A percentile compares a stretch with the other conserved stretches of the same genome.
These are phyloP conservation scores for Lindgomyces ingoldianus DNA, from an alignment of 495 filamentous ascomycete species.

Conservation along the genomic window DNA sequence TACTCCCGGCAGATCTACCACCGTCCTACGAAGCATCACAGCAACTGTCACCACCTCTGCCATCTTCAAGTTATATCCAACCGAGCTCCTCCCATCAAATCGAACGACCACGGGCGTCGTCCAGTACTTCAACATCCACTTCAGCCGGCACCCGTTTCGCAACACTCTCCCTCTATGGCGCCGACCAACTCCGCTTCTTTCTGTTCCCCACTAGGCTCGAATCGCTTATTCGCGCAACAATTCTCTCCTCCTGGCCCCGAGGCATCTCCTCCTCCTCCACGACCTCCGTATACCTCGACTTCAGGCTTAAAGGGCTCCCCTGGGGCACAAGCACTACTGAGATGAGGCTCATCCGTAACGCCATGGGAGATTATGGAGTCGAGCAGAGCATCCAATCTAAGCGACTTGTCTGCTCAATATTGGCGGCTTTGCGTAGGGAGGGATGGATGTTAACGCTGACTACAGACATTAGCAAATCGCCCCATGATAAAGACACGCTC, in stretches of 20 bases:
- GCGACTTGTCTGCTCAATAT: neutral
- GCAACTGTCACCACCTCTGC: neutral
- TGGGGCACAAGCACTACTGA: constrained; percentile 1
- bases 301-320: constrained; percentile 11
- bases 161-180: neutral
- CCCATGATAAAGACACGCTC: neutral
- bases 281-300: neutral
- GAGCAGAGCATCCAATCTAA: neutral
- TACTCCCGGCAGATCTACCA: neutral
- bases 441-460: constrained; percentile 15
- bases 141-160: constrained; percentile 3
- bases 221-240: constrained; percentile 7
- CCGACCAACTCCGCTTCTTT: constrained; percentile 6
- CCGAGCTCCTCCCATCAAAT: neutral
- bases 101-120: neutral
- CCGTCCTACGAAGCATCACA: neutral
- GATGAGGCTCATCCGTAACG: neutral
- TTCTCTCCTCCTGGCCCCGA: constrained; percentile 12
- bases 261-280: constrained; percentile 6
- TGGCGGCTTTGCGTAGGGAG: constrained; percentile 6
- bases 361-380: neutral
- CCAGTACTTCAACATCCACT: neutral
- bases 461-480: constrained; percentile 5
- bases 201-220: neutral
- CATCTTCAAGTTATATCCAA: neutral